Evolutionary conservation across 257 asterid genomes (phyloP).

Genomic region (Ajuga chamaepitys): DNA sequence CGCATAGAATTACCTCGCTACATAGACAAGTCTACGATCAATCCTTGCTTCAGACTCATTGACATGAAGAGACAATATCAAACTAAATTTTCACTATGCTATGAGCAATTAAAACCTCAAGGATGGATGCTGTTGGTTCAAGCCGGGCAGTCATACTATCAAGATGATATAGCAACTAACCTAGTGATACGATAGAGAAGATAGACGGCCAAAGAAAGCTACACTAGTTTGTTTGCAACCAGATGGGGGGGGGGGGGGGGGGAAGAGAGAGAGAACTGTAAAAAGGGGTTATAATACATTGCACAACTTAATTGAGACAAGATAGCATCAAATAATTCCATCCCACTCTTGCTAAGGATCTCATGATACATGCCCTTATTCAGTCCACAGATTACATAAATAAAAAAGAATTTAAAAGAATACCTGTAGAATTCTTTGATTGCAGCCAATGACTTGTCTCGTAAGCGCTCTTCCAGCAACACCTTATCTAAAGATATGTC

Average conservation of each 20-base stretch:
- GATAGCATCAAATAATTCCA: not conserved
- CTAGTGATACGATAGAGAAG: not conserved
- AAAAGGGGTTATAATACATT: not conserved
- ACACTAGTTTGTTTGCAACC: not conserved
- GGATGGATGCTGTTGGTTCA: not conserved
- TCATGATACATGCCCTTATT: not conserved
- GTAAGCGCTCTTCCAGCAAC: slow-evolving; percentile 50
- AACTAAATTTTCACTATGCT: not conserved
- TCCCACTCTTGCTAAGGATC: not conserved
- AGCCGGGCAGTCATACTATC: not conserved
- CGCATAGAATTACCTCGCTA: not conserved
- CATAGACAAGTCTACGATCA: not conserved
- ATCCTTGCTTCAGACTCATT: not conserved
- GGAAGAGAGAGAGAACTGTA: not conserved
- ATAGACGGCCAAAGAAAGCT: not conserved
- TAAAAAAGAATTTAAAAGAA: not conserved
- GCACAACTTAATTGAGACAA: not conserved
- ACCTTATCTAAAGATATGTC: slow-evolving; percentile 45
- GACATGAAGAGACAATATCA: not conserved
- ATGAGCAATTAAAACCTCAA: not conserved
- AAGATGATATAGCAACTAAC: not conserved
- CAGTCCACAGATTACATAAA: not conserved
- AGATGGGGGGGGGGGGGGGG: not conserved
- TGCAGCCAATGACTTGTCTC: slow-evolving; percentile 59
- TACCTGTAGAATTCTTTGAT: slow-evolving; percentile 89